Evolutionary conservation across 768 basidiomycete species (phyloP).

Genomic region (Coprinopsis strossmayeri): DNA sequence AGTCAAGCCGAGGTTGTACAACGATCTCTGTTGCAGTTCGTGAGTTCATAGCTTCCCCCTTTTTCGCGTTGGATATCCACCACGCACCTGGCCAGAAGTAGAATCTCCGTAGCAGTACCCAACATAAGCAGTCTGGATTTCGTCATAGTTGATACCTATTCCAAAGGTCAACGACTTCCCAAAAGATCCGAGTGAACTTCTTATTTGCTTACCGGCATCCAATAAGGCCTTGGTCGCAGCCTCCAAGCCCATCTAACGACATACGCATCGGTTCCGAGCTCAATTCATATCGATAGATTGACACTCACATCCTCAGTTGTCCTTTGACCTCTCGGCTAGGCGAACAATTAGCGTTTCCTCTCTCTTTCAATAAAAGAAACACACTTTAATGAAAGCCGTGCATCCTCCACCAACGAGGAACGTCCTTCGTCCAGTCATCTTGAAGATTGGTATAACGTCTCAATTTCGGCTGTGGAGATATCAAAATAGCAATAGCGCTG

Average conservation of each 20-base stretch:
- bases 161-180: neutral
- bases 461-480: neutral
- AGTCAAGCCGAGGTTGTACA: conserved; percentile 81
- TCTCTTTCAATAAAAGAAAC: conserved; percentile 5
- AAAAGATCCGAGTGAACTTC: neutral
- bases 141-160: conserved; percentile 78
- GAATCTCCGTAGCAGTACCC: conserved; percentile 81
- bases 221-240: conserved; percentile 83
- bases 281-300: neutral
- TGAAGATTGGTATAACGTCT: neutral
- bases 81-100: conserved; percentile 61
- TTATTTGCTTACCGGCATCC: conserved; percentile 55
- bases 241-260: conserved; percentile 72
- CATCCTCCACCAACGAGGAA: conserved; percentile 72
- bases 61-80: too few species aligned
- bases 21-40: too few species aligned
- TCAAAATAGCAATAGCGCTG: too few species aligned
- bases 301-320: conserved; percentile 63
- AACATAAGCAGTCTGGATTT: conserved; percentile 64
- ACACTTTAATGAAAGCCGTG: conserved; percentile 74
- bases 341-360: neutral
- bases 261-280: neutral
- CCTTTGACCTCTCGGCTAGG: conserved; percentile 58
- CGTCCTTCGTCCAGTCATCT: conserved; percentile 31
- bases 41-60: too few species aligned